Percentiles rank a stretch among this genome's conserved stretches.
phyloP scores from a whole-genome alignment of 352 stramenopile species.

The Saprolegnia diclina region DNA sequence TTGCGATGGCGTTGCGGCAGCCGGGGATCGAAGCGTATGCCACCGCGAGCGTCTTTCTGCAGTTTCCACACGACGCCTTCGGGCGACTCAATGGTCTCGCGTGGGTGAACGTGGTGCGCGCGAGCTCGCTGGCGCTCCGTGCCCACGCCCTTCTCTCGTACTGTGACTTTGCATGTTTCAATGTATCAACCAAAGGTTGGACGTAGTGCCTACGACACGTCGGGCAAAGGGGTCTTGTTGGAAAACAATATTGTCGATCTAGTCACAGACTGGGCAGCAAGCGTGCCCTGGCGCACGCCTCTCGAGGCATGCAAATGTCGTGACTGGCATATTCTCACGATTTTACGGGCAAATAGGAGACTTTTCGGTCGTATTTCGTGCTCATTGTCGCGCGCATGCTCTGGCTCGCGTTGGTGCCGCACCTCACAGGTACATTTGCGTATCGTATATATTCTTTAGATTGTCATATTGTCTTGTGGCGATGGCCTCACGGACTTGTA shows the following conservation, averaged over 20 bases:
- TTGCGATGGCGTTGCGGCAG: neutral
- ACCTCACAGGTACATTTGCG: neutral
- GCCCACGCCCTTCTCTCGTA: constrained; percentile 10
- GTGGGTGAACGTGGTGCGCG: constrained; percentile 5
- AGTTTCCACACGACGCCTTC: constrained; percentile 16
- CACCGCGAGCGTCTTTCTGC: constrained; percentile 18
- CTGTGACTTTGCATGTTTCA: neutral
- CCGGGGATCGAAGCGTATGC: neutral
- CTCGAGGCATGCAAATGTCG: constrained; percentile 14
- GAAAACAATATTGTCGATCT: constrained; percentile 5
- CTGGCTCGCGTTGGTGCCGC: constrained; percentile 19
- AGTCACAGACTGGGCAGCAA: constrained; percentile 1
- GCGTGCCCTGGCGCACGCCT: constrained; percentile 2
- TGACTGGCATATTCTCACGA: constrained; percentile 6
- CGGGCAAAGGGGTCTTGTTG: neutral
- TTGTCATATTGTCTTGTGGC: too few species aligned
- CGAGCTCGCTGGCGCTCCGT: neutral
- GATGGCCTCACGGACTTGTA: constrained; percentile 1
- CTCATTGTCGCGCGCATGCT: neutral
- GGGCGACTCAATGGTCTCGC: constrained; percentile 19
- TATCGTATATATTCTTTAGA: neutral
- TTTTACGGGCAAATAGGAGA: neutral
- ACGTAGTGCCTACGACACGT: neutral
- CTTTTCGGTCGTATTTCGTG: constrained; percentile 12
- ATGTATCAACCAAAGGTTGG: neutral